phyloP scores from a whole-genome alignment of 2,329 filamentous ascomycete genomes.

The Dothideomycetidae sp. region DNA sequence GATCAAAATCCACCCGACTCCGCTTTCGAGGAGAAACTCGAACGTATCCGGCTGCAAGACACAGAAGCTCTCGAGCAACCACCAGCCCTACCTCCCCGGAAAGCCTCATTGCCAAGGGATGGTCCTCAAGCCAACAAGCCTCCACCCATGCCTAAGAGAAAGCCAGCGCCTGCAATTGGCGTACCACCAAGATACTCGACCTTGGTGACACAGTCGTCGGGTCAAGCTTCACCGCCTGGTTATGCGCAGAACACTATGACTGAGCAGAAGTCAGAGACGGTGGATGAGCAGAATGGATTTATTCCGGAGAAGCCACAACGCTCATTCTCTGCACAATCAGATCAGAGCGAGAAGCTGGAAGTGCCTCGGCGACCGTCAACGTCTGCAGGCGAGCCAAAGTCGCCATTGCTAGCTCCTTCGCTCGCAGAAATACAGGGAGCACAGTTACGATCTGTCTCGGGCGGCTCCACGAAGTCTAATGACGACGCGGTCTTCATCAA shows the following conservation, averaged over 20 bases:
- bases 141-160: conserved; percentile 20
- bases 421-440: conserved; percentile 5
- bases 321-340: conserved; percentile 1
- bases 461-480: conserved; percentile 4
- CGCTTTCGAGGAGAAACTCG: conserved; percentile 2
- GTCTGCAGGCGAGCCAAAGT: background rate
- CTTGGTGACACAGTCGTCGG: conserved; percentile 14
- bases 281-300: conserved; percentile 8
- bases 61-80: conserved; percentile 13
- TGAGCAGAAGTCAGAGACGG: conserved; percentile 1
- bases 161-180: conserved; percentile 28
- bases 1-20: conserved; percentile 15
- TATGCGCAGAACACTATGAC: background rate
- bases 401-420: conserved; percentile 6
- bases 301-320: conserved; percentile 1
- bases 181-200: conserved; percentile 32
- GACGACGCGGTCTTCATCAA: conserved; percentile 10
- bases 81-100: conserved; percentile 10
- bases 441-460: conserved; percentile 11
- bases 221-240: conserved; percentile 1
- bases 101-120: conserved; percentile 1
- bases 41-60: conserved; percentile 4
- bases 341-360: background rate
- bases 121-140: conserved; percentile 11
- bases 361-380: background rate